phyloP scores from a whole-genome alignment of 768 basidiomycete species.

The Amanita rimosa region DNA sequence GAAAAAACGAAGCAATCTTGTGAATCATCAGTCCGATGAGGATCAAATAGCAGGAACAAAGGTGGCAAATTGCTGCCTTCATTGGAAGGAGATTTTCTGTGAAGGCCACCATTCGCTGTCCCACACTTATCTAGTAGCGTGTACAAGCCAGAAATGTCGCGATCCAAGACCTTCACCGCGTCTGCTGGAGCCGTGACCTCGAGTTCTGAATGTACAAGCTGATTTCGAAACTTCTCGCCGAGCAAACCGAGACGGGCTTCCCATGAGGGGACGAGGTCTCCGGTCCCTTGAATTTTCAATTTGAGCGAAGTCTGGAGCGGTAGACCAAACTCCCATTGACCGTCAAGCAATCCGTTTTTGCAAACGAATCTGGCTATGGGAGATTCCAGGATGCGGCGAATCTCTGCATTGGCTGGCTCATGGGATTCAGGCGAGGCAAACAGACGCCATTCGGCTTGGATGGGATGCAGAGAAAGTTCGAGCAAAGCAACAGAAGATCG shows the following conservation, averaged over 20 bases:
- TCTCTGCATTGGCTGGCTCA: conserved; percentile 70
- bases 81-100: conserved; percentile 39
- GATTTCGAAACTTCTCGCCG: conserved; percentile 52
- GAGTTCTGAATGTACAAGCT: conserved; percentile 55
- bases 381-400: conserved; percentile 58
- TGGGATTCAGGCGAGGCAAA: conserved; percentile 56
- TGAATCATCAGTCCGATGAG: conserved; percentile 64
- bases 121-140: conserved; percentile 77
- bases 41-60: conserved; percentile 79
- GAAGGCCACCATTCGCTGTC: conserved; percentile 76
- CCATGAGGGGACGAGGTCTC: conserved; percentile 75
- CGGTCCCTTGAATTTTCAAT: conserved; percentile 52
- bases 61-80: conserved; percentile 45
- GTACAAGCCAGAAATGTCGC: conserved; percentile 75
- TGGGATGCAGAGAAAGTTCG: conserved; percentile 67
- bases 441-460: conserved; percentile 79
- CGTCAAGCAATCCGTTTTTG: conserved; percentile 43
- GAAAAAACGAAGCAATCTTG: conserved; percentile 85
- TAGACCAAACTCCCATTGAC: conserved; percentile 73
- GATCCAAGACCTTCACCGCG: conserved; percentile 45
- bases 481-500: conserved; percentile 59
- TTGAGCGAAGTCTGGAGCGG: conserved; percentile 45
- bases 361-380: conserved; percentile 73
- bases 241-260: conserved; percentile 68
- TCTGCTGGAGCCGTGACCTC: conserved; percentile 46